Percentiles rank a stretch among this genome's conserved stretches.
phyloP scores from a whole-genome alignment of 441 rosid genomes.

The Erodium moschatum region DNA sequence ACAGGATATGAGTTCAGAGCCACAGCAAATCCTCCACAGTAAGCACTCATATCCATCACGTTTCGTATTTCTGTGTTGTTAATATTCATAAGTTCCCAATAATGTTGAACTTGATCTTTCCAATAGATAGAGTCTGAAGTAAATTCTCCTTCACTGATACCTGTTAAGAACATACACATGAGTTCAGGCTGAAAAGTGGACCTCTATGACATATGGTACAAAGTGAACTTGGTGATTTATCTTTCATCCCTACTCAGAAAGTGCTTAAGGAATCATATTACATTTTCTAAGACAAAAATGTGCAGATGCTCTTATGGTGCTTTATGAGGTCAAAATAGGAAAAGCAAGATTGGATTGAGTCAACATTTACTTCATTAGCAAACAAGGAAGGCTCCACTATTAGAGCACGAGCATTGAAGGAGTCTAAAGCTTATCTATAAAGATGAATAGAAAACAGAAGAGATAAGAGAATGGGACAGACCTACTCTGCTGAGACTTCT shows the following conservation, averaged over 20 bases:
- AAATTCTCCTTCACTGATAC: constrained; percentile 54
- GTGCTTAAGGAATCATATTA: neutral
- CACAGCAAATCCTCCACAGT: constrained; percentile 68
- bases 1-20: constrained; percentile 60
- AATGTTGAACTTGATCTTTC: constrained; percentile 55
- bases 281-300: neutral
- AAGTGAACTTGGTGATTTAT: neutral
- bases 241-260: neutral
- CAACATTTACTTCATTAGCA: neutral
- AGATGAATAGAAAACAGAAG: neutral
- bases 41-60: constrained; percentile 90
- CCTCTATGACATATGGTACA: neutral
- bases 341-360: neutral
- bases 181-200: constrained; percentile 7
- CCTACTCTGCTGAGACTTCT: constrained; percentile 50
- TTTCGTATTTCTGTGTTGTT: constrained; percentile 52
- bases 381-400: neutral
- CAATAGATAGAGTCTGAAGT: constrained; percentile 45
- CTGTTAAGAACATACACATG: constrained; percentile 27
- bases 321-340: too few species aligned
- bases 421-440: neutral
- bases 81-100: constrained; percentile 64
- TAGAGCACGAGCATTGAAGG: neutral
- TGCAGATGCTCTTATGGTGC: too few species aligned
- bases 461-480: constrained; percentile 19